Evolutionary conservation across 2,329 filamentous ascomycete species (phyloP).

Genomic region (Domatiomyces globalis): DNA sequence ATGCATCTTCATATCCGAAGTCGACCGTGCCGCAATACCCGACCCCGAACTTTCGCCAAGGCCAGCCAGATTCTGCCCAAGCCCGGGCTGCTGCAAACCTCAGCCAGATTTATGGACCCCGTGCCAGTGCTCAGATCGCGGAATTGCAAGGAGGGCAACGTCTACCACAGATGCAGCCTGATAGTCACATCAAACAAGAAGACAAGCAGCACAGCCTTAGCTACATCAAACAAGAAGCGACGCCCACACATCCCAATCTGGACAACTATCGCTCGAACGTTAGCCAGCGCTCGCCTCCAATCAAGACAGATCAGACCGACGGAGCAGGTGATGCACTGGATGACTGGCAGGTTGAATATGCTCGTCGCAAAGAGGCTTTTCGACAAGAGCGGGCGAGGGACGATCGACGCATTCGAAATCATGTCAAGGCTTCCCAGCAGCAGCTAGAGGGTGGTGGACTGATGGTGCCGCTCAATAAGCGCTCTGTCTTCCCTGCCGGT

Average conservation of each 20-base stretch:
- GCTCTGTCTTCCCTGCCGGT: conserved; percentile 22
- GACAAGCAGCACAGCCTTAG: conserved; percentile 29
- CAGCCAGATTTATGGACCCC: conserved; percentile 17
- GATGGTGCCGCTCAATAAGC: conserved; percentile 30
- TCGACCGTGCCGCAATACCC: conserved; percentile 8
- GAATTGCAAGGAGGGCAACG: conserved; percentile 20
- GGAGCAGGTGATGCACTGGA: conserved; percentile 51
- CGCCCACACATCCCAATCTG: neutral
- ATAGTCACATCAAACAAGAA: neutral
- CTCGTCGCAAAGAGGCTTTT: conserved; percentile 28
- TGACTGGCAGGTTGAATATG: conserved; percentile 36
- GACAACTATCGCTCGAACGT: neutral
- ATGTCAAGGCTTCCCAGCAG: conserved; percentile 28
- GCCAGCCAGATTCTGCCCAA: conserved; percentile 15
- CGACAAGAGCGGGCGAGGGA: conserved; percentile 23
- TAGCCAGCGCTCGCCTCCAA: conserved; percentile 21
- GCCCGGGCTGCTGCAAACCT: conserved; percentile 18
- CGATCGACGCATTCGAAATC: conserved; percentile 29
- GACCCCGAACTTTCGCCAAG: conserved; percentile 23
- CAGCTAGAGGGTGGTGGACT: conserved; percentile 34
- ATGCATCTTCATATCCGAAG: conserved; percentile 8
- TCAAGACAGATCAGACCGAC: conserved; percentile 55
- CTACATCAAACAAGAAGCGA: conserved; percentile 18
- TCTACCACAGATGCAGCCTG: conserved; percentile 23
- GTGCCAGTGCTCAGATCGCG: conserved; percentile 18